phyloP scores from a whole-genome alignment of 2,329 filamentous ascomycete genomes.

The Macrophomina pseudophaseolina region DNA sequence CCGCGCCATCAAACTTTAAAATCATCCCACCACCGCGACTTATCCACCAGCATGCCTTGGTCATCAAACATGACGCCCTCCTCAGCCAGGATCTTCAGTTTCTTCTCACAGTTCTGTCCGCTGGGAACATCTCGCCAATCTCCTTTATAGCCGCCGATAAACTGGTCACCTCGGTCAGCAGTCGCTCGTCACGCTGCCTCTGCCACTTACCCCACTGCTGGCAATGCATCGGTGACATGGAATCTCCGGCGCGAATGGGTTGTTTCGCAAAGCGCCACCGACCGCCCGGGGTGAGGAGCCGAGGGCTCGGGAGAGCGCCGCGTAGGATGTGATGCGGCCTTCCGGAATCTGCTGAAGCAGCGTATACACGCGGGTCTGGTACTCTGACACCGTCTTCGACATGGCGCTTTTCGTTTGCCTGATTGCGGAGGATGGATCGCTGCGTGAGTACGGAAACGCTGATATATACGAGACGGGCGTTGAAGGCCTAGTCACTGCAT shows the following conservation, averaged over 20 bases:
- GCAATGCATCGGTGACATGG: slow-evolving; percentile 84
- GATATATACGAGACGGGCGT: not conserved
- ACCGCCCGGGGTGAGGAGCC: slow-evolving; percentile 75
- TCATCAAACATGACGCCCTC: slow-evolving; percentile 71
- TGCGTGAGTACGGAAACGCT: too few relatives aligned
- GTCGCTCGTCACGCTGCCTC: not conserved
- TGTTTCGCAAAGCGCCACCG: slow-evolving; percentile 75
- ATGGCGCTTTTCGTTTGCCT: not conserved
- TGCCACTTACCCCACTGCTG: slow-evolving; percentile 66
- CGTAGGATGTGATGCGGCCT: slow-evolving; percentile 80
- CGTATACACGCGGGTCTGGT: slow-evolving; percentile 63
- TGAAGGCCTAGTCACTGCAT: not conserved
- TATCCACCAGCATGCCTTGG: slow-evolving; percentile 63
- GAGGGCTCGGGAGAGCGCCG: slow-evolving; percentile 69
- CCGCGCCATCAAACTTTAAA: slow-evolving; percentile 37
- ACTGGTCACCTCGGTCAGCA: slow-evolving; percentile 32
- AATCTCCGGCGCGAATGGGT: slow-evolving; percentile 81
- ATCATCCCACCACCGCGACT: slow-evolving; percentile 49
- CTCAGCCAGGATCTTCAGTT: slow-evolving; percentile 63
- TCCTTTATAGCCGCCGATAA: slow-evolving; percentile 72
- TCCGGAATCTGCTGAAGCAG: slow-evolving; percentile 77
- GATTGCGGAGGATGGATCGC: not conserved
- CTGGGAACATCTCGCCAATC: slow-evolving; percentile 65
- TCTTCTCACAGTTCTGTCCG: slow-evolving; percentile 67
- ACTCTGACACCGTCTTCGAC: slow-evolving; percentile 38